Evolutionary conservation across 1,284 basidiomycete species (phyloP).

Genomic region (Boletus semigastroideus): DNA sequence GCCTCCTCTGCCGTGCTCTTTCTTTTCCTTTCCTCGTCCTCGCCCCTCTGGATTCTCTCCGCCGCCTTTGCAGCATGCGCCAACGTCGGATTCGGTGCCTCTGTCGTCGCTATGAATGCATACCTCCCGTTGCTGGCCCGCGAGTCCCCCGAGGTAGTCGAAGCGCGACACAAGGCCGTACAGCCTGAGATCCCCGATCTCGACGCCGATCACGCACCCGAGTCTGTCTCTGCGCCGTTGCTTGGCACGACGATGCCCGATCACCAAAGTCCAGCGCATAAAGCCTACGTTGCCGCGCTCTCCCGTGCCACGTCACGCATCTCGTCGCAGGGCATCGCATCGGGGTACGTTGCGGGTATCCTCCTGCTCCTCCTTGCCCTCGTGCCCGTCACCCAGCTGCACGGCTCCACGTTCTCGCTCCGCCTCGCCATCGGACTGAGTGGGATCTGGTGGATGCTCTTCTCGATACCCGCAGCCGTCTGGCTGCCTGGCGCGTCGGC

Average conservation of each 20-base stretch:
- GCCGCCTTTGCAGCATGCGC: constrained; percentile 68
- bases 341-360: constrained; percentile 82
- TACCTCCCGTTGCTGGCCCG: constrained; percentile 80
- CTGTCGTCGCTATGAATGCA: constrained; percentile 85
- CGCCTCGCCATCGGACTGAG: constrained; percentile 78
- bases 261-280: constrained; percentile 9
- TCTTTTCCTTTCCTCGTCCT: constrained; percentile 68
- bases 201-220: constrained; percentile 11
- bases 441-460: constrained; percentile 83
- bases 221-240: constrained; percentile 23
- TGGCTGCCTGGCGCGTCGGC: constrained; percentile 57
- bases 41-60: constrained; percentile 62
- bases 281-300: constrained; percentile 51
- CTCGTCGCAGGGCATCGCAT: constrained; percentile 79
- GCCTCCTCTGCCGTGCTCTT: constrained; percentile 67
- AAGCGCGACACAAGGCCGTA: constrained; percentile 36
- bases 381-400: constrained; percentile 63
- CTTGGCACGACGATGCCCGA: constrained; percentile 22
- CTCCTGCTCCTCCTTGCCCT: constrained; percentile 68
- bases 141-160: constrained; percentile 58
- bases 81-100: constrained; percentile 82
- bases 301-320: constrained; percentile 75
- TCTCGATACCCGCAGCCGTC: constrained; percentile 70
- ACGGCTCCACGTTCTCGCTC: constrained; percentile 73
- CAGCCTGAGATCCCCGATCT: constrained; percentile 15